Conservation (phyloP, 768 basidiomycete genomes). For the Collybia sp. region DNA sequence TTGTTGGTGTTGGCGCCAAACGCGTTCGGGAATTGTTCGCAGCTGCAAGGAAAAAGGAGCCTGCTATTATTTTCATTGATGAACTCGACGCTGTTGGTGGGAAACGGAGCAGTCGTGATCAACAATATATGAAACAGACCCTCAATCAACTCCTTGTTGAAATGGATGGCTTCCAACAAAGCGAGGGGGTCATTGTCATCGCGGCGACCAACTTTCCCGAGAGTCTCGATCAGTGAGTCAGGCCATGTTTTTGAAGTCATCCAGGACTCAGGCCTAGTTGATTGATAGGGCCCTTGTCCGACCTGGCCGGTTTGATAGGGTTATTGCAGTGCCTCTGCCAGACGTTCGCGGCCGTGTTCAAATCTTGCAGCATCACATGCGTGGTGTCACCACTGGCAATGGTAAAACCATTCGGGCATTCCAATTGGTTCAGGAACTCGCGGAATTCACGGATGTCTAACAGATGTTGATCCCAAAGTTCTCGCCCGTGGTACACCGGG, state of each 20-base stretch:
- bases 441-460: constrained; percentile 8
- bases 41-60: constrained; percentile 89
- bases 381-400: constrained; percentile 58
- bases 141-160: constrained; percentile 96
- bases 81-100: constrained; percentile 93
- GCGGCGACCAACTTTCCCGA: constrained; percentile 98
- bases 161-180: constrained; percentile 94
- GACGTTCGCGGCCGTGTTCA: constrained; percentile 93
- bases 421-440: constrained; percentile 4
- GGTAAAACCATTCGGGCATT: constrained; percentile 29
- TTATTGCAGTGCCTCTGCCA: constrained; percentile 89
- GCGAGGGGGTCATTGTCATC: constrained; percentile 92
- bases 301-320: constrained; percentile 94
- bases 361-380: constrained; percentile 90
- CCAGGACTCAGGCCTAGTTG: constrained; percentile 4
- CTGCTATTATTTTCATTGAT: constrained; percentile 98
- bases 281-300: constrained; percentile 79
- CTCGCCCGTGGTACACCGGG: constrained; percentile 93
- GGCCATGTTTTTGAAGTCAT: neutral
- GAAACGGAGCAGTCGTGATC: constrained; percentile 78
- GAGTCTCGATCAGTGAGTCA: constrained; percentile 78
- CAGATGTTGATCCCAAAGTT: constrained; percentile 80
- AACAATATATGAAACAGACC: constrained; percentile 91
- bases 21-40: constrained; percentile 94
- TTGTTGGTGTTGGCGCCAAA: constrained; percentile 92